Evolutionary conservation across 169 alveolate species (phyloP).

Genomic region (Besnoitia besnoiti): DNA sequence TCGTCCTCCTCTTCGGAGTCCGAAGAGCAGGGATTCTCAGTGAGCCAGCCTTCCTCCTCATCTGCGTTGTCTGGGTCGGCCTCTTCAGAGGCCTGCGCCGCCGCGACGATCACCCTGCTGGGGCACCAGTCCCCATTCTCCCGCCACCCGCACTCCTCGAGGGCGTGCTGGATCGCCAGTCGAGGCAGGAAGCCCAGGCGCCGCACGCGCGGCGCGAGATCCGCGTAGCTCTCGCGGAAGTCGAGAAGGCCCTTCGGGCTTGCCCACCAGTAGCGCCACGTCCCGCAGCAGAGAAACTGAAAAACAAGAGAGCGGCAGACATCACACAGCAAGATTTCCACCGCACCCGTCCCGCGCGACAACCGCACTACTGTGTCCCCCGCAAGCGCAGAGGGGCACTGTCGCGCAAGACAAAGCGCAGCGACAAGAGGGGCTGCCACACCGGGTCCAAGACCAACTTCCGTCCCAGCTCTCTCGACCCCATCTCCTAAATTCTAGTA

Average conservation of each 20-base stretch:
- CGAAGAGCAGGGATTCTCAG: conserved; percentile 32
- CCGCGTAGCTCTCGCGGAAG: conserved; percentile 14
- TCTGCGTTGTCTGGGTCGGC: too few relatives aligned
- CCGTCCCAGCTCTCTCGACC: too few relatives aligned
- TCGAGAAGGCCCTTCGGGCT: background rate
- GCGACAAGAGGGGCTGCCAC: too few relatives aligned
- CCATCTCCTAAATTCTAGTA: too few relatives aligned
- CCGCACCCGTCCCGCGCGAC: too few relatives aligned
- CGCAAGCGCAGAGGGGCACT: too few relatives aligned
- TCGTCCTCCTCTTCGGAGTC: conserved; percentile 37
- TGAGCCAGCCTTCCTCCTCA: conserved; percentile 19
- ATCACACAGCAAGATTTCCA: too few relatives aligned
- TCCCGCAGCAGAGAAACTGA: conserved; percentile 47
- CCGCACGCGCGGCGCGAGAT: conserved; percentile 42
- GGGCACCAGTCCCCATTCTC: conserved; percentile 27
- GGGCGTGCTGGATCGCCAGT: conserved; percentile 44
- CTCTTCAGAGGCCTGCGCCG: background rate
- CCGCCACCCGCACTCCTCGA: conserved; percentile 49
- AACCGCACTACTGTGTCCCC: too few relatives aligned
- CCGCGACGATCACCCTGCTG: background rate
- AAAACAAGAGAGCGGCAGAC: too few relatives aligned
- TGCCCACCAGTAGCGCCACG: conserved; percentile 49
- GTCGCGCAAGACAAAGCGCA: too few relatives aligned
- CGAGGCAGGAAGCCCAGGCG: conserved; percentile 9
- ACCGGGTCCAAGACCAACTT: too few relatives aligned